These are phyloP conservation scores for Colletotrichum phormii DNA, from an alignment of 2,329 filamentous ascomycete species.

Conservation along the genomic window DNA sequence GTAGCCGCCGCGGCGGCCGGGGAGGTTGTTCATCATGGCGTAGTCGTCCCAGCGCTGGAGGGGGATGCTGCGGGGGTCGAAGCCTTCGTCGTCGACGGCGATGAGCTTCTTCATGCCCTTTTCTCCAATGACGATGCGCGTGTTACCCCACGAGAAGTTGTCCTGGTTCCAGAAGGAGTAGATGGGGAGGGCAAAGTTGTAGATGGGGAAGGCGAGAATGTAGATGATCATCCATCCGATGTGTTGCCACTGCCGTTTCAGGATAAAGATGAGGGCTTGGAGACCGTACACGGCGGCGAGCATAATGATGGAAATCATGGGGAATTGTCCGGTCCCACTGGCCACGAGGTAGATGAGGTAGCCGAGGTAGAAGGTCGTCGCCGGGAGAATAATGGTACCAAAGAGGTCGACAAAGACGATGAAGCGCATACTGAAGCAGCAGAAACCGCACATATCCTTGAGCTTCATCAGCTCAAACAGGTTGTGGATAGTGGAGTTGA, in stretches of 20 bases:
- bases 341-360: conserved; percentile 88
- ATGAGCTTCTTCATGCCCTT: conserved; percentile 92
- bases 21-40: conserved; percentile 85
- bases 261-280: conserved; percentile 94
- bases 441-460: conserved; percentile 97
- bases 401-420: conserved; percentile 94
- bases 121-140: conserved; percentile 95
- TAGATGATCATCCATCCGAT: conserved; percentile 99
- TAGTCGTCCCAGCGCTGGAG: conserved; percentile 99
- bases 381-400: conserved; percentile 91
- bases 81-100: conserved; percentile 84
- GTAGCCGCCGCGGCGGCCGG: conserved; percentile 83
- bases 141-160: conserved; percentile 99
- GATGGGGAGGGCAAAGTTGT: conserved; percentile 88
- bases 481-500: conserved; percentile 99
- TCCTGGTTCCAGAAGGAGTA: conserved; percentile 99
- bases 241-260: conserved; percentile 98
- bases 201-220: conserved; percentile 93
- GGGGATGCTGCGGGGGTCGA: conserved; percentile 92
- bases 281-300: conserved; percentile 93
- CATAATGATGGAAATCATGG: conserved; percentile 88
- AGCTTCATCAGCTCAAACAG: conserved; percentile 89
- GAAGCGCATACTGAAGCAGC: conserved; percentile 99
- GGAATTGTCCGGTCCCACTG: conserved; percentile 78
- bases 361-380: conserved; percentile 85